Conservation (phyloP, 306 rosid genomes). For the Rubus parviflorus region DNA sequence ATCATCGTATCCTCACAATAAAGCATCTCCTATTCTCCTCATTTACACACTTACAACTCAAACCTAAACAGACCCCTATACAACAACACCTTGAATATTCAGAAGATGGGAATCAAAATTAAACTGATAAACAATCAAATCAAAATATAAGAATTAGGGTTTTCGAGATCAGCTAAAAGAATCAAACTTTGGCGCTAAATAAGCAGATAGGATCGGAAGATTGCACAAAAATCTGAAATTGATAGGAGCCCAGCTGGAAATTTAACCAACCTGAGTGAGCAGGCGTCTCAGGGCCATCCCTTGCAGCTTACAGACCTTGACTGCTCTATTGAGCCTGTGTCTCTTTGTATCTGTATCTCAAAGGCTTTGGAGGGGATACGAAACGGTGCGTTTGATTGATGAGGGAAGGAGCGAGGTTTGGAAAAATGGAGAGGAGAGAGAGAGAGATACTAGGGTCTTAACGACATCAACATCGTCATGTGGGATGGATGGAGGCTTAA, state of each 20-base stretch:
- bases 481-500: not conserved
- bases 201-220: not conserved
- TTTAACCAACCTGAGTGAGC: slow-evolving; percentile 56
- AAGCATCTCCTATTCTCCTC: not conserved
- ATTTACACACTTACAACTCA: not conserved
- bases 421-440: not conserved
- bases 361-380: not conserved
- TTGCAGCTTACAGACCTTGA: slow-evolving; percentile 11
- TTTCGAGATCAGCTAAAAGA: slow-evolving; percentile 22
- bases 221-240: not conserved
- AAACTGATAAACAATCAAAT: not conserved
- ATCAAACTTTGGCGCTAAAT: not conserved
- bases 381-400: slow-evolving; percentile 9
- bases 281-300: slow-evolving; percentile 69
- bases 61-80: not conserved
- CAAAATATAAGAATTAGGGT: slow-evolving; percentile 35
- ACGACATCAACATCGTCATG: not conserved
- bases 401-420: not conserved
- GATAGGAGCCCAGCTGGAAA: not conserved
- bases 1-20: too few species aligned
- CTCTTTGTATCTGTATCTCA: not conserved
- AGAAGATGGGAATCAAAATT: not conserved
- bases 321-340: not conserved
- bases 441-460: not conserved
- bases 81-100: not conserved